Conservation (phyloP, 1,139 yeast species). For the Debaryomyces nepalensis region DNA sequence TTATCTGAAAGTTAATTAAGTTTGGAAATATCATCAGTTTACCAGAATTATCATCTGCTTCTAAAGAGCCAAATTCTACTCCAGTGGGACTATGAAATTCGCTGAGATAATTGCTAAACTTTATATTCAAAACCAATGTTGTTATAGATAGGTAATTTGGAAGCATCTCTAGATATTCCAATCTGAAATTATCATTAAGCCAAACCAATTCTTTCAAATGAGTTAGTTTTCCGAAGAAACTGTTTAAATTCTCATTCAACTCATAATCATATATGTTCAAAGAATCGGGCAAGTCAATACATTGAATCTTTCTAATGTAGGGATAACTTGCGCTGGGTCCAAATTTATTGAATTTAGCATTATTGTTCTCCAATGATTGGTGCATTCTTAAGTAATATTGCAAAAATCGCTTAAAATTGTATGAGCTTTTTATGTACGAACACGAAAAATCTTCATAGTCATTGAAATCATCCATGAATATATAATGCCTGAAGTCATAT, state of each 20-base stretch:
- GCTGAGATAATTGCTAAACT: conserved; percentile 26
- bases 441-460: conserved; percentile 21
- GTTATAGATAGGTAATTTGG: conserved; percentile 25
- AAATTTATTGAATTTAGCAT: neutral
- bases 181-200: conserved; percentile 39
- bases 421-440: conserved; percentile 41
- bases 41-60: conserved; percentile 15
- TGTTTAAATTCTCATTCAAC: conserved; percentile 22
- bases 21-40: conserved; percentile 27
- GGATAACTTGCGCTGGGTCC: conserved; percentile 15
- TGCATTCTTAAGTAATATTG: conserved; percentile 17
- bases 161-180: conserved; percentile 29
- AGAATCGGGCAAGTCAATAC: conserved; percentile 40
- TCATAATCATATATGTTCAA: conserved; percentile 37
- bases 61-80: conserved; percentile 10
- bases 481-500: conserved; percentile 20
- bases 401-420: conserved; percentile 38
- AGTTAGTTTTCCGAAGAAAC: conserved; percentile 26
- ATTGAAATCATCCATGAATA: conserved; percentile 11
- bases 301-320: conserved; percentile 27
- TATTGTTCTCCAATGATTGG: neutral
- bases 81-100: conserved; percentile 17
- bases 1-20: conserved; percentile 31
- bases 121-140: conserved; percentile 32
- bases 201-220: conserved; percentile 36